A percentile compares a stretch with the other conserved stretches of the same genome.
Conservation (phyloP, 169 alveolate species). For the Plasmodium falciparum region DNA sequence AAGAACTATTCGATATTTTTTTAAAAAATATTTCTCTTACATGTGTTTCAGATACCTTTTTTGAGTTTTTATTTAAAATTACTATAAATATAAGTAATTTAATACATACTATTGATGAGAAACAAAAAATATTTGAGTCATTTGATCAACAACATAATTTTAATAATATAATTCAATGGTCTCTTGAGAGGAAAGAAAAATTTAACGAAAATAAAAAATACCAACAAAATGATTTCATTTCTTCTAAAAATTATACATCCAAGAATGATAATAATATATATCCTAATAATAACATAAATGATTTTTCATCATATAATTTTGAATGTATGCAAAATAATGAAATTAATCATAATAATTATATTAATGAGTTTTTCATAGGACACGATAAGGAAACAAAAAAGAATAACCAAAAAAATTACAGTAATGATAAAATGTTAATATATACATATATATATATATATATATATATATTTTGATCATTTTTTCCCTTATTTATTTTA, state of each 20-base stretch:
- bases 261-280: background rate
- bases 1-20: slow-evolving; percentile 68
- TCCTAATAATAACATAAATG: background rate
- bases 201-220: slow-evolving; percentile 45
- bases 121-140: slow-evolving; percentile 59
- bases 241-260: slow-evolving; percentile 16
- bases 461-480: background rate
- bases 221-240: slow-evolving; percentile 11
- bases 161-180: slow-evolving; percentile 64
- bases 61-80: slow-evolving; percentile 74
- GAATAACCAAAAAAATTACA: background rate
- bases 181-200: slow-evolving; percentile 53
- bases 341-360: slow-evolving; percentile 10
- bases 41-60: slow-evolving; percentile 45
- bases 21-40: slow-evolving; percentile 57
- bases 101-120: slow-evolving; percentile 43
- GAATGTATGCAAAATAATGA: background rate
- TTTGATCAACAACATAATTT: slow-evolving; percentile 43
- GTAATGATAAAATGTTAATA: background rate
- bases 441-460: background rate
- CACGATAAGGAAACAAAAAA: slow-evolving; percentile 10
- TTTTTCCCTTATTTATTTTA: background rate
- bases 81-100: slow-evolving; percentile 56
- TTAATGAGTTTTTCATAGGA: background rate
- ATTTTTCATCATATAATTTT: slow-evolving; percentile 4